Conservation (phyloP, 2,329 filamentous ascomycete genomes). For the Paramyrothecium roridum region DNA sequence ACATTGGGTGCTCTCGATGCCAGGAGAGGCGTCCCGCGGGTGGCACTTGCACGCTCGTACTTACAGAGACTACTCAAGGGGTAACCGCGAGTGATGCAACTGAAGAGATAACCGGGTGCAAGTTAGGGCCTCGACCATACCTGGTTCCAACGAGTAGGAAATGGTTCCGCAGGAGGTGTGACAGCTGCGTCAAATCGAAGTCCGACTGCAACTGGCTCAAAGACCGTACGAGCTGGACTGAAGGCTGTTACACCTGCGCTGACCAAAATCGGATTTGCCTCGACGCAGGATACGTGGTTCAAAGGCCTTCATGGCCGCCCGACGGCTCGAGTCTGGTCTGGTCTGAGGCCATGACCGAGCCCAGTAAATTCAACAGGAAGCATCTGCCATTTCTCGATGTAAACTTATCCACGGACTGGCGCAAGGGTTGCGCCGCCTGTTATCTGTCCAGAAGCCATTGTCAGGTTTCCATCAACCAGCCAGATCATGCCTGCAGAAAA, state of each 20-base stretch:
- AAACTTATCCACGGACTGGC: conserved; percentile 3
- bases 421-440: conserved; percentile 12
- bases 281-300: not conserved
- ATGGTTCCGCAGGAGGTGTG: not conserved
- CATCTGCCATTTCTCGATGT: not conserved
- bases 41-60: not conserved
- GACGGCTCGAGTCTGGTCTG: not conserved
- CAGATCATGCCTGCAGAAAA: conserved; percentile 15
- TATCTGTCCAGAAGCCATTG: conserved; percentile 11
- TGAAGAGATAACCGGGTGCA: not conserved
- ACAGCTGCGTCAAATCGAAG: not conserved
- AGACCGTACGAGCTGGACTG: not conserved
- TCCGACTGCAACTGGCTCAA: not conserved
- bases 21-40: no score
- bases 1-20: not conserved
- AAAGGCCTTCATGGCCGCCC: not conserved
- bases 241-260: not conserved
- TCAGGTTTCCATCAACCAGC: conserved; percentile 7
- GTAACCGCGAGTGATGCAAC: not conserved
- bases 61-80: not conserved
- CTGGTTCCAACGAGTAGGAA: not conserved
- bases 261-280: not conserved
- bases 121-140: not conserved
- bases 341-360: not conserved
- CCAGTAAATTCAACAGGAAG: not conserved